These are phyloP conservation scores for Solanum commersonii DNA, from an alignment of 257 asterid species.

Conservation along the genomic window DNA sequence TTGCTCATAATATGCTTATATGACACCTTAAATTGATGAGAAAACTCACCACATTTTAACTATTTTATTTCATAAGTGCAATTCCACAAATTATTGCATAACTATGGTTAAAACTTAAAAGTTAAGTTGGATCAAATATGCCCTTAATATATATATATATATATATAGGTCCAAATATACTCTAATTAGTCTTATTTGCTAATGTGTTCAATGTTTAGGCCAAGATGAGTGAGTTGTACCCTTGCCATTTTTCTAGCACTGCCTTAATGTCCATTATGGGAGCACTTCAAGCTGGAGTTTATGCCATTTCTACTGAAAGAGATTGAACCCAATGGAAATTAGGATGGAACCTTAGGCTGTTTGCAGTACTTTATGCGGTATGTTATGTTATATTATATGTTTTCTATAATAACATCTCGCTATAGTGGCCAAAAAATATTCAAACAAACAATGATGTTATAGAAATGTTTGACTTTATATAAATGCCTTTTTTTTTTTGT, in stretches of 20 bases:
- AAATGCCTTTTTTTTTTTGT: background rate
- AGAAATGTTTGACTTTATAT: background rate
- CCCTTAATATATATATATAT: no score
- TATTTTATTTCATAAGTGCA: background rate
- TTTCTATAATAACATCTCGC: background rate
- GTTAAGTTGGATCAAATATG: no score
- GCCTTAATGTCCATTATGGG: no score
- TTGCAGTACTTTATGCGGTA: no score
- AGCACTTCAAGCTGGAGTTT: no score
- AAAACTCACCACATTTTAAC: background rate
- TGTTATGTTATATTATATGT: no score
- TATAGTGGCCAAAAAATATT: background rate
- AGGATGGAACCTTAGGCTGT: slow-evolving; percentile 15
- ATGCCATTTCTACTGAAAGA: background rate
- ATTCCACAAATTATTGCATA: background rate
- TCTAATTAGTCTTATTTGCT: background rate
- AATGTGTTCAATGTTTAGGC: background rate
- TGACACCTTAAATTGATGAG: background rate
- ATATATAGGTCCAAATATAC: no score
- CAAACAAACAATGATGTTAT: background rate
- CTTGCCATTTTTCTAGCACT: no score
- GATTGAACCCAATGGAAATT: slow-evolving; percentile 48
- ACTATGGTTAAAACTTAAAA: no score
- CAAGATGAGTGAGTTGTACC: no score
- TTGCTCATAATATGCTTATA: no score